Base-by-base conservation (phyloP, 768 basidiomycete species). In the Arthromyces matolae region DNA sequence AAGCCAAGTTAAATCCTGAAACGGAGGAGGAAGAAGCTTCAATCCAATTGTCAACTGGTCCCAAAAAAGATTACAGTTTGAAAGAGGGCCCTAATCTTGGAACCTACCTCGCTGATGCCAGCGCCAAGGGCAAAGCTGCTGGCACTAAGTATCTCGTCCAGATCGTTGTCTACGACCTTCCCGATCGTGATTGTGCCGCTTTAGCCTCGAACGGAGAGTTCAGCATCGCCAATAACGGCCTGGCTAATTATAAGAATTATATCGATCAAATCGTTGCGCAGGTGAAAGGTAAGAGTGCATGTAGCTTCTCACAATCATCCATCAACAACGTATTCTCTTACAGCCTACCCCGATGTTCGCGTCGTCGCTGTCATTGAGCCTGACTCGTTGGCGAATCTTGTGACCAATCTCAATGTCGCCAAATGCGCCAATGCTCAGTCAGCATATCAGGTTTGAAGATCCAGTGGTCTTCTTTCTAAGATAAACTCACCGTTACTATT, bases 21-120 rank as follows among this genome's bases (percentile, higher is more conserved):
- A 57, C 71, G 8, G 69, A 72, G 6, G 53, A 71, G 5, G 68
- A 71, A 14, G 69, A 68, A 48, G 62, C 78, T 1, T 85, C 87
- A n/a, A 82, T 88, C 8, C 79, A 85, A 54, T 56, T 87, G 47
- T 85, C 91, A 10, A 51, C 76, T 8, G 90, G 86, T 8, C 89
- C 91, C 2, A 93, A 92, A 73, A 90, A 91, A 65, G 93, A 97
- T 57, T 96, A 93, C 66, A 88, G 87, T 31, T 69, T 97, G 56
- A 96, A 95, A 64, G 91, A 93, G 56, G 93, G 93, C 20, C 67
- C 79, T 7, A 64, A 63, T 37, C 71, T 83, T 42, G 79, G 77
- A 35, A 77, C 71, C 10, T 81, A 82, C 60, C 77, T 84, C 38
- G 72, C 78, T 13, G 74, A 73, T 58, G 80, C 80, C 22, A 57